Evolutionary conservation across 495 filamentous ascomycete species (phyloP).

Genomic region (Penicillium canariense): DNA sequence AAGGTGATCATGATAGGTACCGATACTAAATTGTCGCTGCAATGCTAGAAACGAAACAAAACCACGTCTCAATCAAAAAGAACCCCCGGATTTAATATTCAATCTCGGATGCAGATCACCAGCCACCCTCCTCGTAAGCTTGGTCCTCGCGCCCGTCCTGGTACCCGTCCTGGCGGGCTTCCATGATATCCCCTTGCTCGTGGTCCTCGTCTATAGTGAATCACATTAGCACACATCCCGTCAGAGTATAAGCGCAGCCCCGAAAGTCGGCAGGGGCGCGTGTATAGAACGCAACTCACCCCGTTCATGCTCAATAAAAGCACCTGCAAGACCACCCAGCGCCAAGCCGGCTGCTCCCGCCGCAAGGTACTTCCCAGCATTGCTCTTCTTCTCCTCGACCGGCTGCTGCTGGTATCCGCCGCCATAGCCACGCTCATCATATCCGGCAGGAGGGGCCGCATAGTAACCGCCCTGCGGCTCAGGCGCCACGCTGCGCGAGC

Average conservation of each 20-base stretch:
- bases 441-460: slow-evolving; percentile 20
- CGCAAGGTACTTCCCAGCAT: slow-evolving; percentile 42
- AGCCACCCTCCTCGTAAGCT: slow-evolving; percentile 17
- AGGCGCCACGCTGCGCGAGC: slow-evolving; percentile 24
- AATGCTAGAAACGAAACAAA: background rate
- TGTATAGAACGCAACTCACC: slow-evolving; percentile 34
- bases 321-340: slow-evolving; percentile 55
- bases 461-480: slow-evolving; percentile 26
- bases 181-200: slow-evolving; percentile 7
- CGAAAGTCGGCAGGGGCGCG: background rate
- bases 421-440: slow-evolving; percentile 12
- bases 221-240: background rate
- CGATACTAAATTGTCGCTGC: background rate
- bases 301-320: slow-evolving; percentile 52
- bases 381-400: slow-evolving; percentile 40
- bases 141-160: slow-evolving; percentile 26
- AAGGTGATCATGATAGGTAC: background rate
- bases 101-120: background rate
- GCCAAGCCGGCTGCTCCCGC: slow-evolving; percentile 55
- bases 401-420: slow-evolving; percentile 27
- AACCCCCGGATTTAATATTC: background rate
- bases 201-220: slow-evolving; percentile 14
- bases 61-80: background rate
- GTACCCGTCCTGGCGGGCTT: slow-evolving; percentile 16
- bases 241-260: background rate